These are phyloP conservation scores for Jatropha curcas DNA, from an alignment of 345 rosid species.

Conservation along the genomic window DNA sequence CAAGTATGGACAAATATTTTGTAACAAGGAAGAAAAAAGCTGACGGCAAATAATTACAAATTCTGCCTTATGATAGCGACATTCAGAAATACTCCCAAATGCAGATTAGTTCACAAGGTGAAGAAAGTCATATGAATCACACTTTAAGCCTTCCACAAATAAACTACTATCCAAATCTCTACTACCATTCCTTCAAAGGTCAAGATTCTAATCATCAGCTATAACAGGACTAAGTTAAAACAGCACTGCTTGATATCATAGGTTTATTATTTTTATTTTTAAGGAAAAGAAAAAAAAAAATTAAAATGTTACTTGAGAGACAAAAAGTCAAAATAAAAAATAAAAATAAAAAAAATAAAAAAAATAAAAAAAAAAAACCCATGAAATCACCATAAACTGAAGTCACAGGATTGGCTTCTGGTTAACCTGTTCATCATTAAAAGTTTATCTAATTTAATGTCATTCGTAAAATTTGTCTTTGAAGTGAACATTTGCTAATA, in stretches of 20 bases:
- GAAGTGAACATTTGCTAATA: too few species aligned
- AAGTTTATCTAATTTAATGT: too few species aligned
- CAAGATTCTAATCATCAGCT: neutral
- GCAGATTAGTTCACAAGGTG: neutral
- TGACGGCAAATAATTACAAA: neutral
- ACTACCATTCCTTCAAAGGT: neutral
- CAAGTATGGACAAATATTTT: neutral
- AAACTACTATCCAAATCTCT: neutral
- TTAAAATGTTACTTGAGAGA: too few species aligned
- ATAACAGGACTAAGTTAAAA: neutral
- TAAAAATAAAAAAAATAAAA: too few species aligned
- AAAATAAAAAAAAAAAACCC: too few species aligned
- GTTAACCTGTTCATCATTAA: too few species aligned
- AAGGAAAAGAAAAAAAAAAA: too few species aligned
- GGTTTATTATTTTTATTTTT: neutral
- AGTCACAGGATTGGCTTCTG: too few species aligned
- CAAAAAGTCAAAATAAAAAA: too few species aligned
- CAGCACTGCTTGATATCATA: neutral
- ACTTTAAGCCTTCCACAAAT: neutral
- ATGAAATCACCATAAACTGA: too few species aligned
- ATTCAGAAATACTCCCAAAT: neutral
- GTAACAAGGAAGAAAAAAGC: neutral
- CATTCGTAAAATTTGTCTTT: too few species aligned
- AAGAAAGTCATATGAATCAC: neutral
- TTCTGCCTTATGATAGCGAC: neutral